Conservation (phyloP, 2,329 filamentous ascomycete species). For the Bipolaris victoriae region DNA sequence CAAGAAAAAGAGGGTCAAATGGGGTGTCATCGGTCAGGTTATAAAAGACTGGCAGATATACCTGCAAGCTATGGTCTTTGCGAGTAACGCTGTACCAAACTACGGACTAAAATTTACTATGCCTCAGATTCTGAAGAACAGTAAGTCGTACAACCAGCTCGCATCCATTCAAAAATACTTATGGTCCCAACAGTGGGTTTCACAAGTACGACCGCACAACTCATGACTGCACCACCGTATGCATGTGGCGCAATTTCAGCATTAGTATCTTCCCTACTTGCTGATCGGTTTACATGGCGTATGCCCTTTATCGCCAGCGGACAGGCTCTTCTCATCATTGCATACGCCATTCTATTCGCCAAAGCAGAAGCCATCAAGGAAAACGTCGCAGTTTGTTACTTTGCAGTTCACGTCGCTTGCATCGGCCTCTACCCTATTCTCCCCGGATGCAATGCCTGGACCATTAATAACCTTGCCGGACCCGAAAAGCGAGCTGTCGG, state of each 20-base stretch:
- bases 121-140: conserved; percentile 20
- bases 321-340: conserved; percentile 43
- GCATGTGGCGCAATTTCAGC: conserved; percentile 30
- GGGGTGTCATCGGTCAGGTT: conserved; percentile 43
- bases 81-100: conserved; percentile 29
- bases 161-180: background rate
- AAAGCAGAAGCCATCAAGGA: conserved; percentile 41
- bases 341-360: conserved; percentile 56
- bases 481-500: conserved; percentile 59
- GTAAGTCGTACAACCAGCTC: background rate
- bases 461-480: conserved; percentile 62
- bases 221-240: conserved; percentile 35
- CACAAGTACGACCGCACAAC: conserved; percentile 31
- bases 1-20: conserved; percentile 23
- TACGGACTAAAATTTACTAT: conserved; percentile 47
- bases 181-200: conserved; percentile 27
- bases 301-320: conserved; percentile 29
- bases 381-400: conserved; percentile 53
- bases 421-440: conserved; percentile 47
- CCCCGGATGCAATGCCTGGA: conserved; percentile 55
- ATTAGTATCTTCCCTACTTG: conserved; percentile 20
- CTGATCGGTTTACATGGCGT: conserved; percentile 30
- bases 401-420: conserved; percentile 48
- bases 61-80: conserved; percentile 50
- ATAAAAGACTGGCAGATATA: conserved; percentile 58